These are phyloP conservation scores for Rosa rugosa DNA, from an alignment of 306 rosid genomes.

Conservation along the genomic window DNA sequence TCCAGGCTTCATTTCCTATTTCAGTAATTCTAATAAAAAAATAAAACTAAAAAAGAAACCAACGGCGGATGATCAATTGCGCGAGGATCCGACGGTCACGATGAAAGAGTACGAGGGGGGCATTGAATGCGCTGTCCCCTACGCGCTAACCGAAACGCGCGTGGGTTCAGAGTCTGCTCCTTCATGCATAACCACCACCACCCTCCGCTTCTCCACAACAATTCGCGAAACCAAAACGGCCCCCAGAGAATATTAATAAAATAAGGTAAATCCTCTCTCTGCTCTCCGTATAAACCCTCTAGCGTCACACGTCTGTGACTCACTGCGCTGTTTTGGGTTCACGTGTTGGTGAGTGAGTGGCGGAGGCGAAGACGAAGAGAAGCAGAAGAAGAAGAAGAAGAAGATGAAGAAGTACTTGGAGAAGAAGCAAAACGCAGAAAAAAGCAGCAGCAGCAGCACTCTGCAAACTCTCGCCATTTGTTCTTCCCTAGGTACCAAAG, in stretches of 20 bases:
- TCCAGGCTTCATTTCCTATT: neutral
- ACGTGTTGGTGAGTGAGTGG: neutral
- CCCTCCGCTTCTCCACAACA: too few species aligned
- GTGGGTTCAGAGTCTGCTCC: neutral
- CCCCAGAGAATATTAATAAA: neutral
- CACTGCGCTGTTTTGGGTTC: neutral
- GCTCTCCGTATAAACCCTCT: neutral
- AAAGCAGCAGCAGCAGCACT: slow-evolving; percentile 24
- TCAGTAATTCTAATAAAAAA: neutral
- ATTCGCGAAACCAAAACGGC: neutral
- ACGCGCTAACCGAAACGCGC: neutral
- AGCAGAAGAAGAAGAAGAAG: neutral
- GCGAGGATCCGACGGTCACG: neutral
- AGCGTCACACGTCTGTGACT: neutral
- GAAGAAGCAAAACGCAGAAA: slow-evolving; percentile 22
- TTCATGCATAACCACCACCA: slow-evolving; percentile 24
- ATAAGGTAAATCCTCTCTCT: neutral
- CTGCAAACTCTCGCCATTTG: neutral
- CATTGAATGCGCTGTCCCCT: neutral
- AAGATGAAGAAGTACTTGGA: slow-evolving; percentile 37
- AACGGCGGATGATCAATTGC: neutral
- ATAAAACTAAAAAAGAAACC: too few species aligned
- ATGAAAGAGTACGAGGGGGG: neutral
- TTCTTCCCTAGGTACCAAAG: neutral
- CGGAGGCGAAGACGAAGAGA: neutral